These are phyloP conservation scores for Vanilla planifolia DNA, from an alignment of 106 monocot species.

Conservation along the genomic window DNA sequence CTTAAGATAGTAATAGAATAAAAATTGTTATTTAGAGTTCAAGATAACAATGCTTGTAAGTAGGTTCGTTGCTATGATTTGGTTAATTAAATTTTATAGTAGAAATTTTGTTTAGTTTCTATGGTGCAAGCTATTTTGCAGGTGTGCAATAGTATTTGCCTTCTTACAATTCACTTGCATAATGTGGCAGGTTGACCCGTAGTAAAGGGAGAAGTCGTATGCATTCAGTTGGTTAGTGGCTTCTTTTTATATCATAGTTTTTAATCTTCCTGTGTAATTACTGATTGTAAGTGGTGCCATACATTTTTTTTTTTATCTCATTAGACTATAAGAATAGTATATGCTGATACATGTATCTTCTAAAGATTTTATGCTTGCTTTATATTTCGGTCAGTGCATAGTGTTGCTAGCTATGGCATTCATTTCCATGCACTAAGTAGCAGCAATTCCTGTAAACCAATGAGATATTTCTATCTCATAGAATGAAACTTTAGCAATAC, in stretches of 20 bases:
- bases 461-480: neutral
- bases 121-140: slow-evolving; percentile 3
- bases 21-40: too few species aligned
- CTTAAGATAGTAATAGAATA: too few species aligned
- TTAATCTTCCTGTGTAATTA: neutral
- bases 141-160: neutral
- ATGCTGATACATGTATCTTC: neutral
- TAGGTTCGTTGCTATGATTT: too few species aligned
- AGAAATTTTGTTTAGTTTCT: neutral
- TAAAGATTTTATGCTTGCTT: neutral
- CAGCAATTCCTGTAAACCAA: neutral
- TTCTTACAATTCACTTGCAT: neutral
- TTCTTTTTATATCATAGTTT: neutral
- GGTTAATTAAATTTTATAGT: neutral
- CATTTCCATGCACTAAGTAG: neutral
- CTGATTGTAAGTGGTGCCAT: neutral
- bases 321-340: neutral
- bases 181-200: slow-evolving; percentile 24
- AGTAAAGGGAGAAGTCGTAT: slow-evolving; percentile 21
- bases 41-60: too few species aligned
- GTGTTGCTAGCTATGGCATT: neutral
- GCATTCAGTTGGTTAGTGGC: slow-evolving; percentile 19
- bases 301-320: neutral
- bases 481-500: neutral
- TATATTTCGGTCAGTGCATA: too few species aligned